These are phyloP conservation scores for Brasilioporus rufonigricans DNA, from an alignment of 768 basidiomycete genomes.

Conservation along the genomic window DNA sequence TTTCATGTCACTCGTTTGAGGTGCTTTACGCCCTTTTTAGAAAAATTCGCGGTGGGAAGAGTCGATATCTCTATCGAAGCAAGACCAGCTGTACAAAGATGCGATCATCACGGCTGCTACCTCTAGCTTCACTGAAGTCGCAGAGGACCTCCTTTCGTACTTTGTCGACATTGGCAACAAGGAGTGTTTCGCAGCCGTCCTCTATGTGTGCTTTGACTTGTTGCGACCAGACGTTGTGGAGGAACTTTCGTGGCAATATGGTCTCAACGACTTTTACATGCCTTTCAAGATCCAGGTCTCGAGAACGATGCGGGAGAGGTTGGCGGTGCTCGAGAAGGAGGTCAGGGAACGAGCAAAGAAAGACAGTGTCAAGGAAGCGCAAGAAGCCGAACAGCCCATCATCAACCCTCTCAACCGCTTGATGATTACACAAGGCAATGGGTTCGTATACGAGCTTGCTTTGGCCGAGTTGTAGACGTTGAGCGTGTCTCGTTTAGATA, in stretches of 20 bases:
- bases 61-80: slow-evolving; percentile 91
- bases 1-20: neutral
- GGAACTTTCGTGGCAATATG: slow-evolving; percentile 95
- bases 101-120: slow-evolving; percentile 89
- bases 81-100: slow-evolving; percentile 96
- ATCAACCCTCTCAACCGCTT: slow-evolving; percentile 74
- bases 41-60: slow-evolving; percentile 98
- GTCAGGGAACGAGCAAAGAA: slow-evolving; percentile 85
- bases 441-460: slow-evolving; percentile 29
- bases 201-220: slow-evolving; percentile 95
- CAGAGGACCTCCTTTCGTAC: slow-evolving; percentile 92
- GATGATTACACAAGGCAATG: slow-evolving; percentile 75
- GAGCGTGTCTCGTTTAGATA: slow-evolving; percentile 40
- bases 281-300: slow-evolving; percentile 91
- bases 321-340: slow-evolving; percentile 82
- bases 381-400: slow-evolving; percentile 81
- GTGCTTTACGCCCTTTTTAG: slow-evolving; percentile 36
- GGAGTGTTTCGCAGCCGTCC: slow-evolving; percentile 90
- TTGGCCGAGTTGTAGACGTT: neutral
- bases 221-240: slow-evolving; percentile 89
- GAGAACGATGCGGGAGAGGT: slow-evolving; percentile 74
- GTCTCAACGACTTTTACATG: slow-evolving; percentile 96
- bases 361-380: slow-evolving; percentile 84
- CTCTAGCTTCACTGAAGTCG: slow-evolving; percentile 84
- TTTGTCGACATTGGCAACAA: slow-evolving; percentile 99